Evolutionary conservation across 345 rosid species (phyloP).

Genomic region (Mangifera indica): DNA sequence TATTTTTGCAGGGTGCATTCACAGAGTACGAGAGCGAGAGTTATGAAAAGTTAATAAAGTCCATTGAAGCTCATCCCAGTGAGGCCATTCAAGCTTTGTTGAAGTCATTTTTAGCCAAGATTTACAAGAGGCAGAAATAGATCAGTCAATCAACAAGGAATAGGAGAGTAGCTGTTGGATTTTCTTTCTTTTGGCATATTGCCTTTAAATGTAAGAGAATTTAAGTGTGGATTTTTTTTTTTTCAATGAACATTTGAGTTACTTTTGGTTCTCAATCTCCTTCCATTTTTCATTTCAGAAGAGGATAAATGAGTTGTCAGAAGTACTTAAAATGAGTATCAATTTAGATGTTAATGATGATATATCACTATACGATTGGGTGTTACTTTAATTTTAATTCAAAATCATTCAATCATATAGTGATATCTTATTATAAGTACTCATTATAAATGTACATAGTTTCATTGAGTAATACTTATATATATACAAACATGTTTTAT

Average conservation of each 20-base stretch:
- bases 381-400: too few relatives aligned
- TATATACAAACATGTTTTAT: too few relatives aligned
- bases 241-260: background rate
- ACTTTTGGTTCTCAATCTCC: background rate
- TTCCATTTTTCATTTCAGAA: background rate
- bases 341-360: too few relatives aligned
- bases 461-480: too few relatives aligned
- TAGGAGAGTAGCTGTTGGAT: too few relatives aligned
- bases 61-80: slow-evolving; percentile 44
- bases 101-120: slow-evolving; percentile 41
- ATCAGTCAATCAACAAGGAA: too few relatives aligned
- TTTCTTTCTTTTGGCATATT: too few relatives aligned
- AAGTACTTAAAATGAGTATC: too few relatives aligned
- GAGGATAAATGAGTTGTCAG: background rate
- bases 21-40: slow-evolving; percentile 39
- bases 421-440: too few relatives aligned
- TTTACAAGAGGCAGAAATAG: slow-evolving; percentile 47
- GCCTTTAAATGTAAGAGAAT: background rate
- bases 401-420: too few relatives aligned
- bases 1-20: slow-evolving; percentile 27
- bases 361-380: too few relatives aligned
- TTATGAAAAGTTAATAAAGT: slow-evolving; percentile 30
- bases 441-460: too few relatives aligned
- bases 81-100: slow-evolving; percentile 38
- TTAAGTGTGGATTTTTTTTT: background rate